phyloP scores from a whole-genome alignment of 345 rosid genomes.

The Pelargonium nanum region DNA sequence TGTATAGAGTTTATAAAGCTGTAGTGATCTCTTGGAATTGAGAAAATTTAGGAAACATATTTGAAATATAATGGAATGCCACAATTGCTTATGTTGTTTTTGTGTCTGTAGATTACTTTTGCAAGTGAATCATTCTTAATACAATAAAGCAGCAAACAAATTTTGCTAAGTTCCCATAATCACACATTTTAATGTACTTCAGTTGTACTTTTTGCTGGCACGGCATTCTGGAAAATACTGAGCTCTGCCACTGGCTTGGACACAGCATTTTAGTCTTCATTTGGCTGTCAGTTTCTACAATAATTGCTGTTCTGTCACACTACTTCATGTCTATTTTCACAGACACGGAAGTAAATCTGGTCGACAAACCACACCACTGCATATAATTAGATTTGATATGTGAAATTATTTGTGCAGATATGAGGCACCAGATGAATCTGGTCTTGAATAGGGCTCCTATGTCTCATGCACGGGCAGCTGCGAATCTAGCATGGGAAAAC shows the following conservation, averaged over 20 bases:
- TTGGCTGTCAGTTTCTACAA: not conserved
- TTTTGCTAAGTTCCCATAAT: not conserved
- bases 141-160: not conserved
- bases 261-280: not conserved
- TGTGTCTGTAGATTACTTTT: too few relatives aligned
- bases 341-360: slow-evolving; percentile 1
- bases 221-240: not conserved
- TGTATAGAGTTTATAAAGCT: too few relatives aligned
- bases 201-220: not conserved
- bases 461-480: slow-evolving; percentile 29
- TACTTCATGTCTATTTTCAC: not conserved
- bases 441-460: slow-evolving; percentile 41
- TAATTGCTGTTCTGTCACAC: not conserved
- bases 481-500: slow-evolving; percentile 35
- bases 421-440: slow-evolving; percentile 47
- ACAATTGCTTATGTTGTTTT: too few relatives aligned
- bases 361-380: not conserved
- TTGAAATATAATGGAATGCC: too few relatives aligned
- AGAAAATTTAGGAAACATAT: too few relatives aligned
- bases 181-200: not conserved
- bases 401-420: slow-evolving; percentile 43
- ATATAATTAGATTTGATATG: slow-evolving; percentile 11
- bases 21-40: too few relatives aligned
- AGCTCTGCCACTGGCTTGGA: not conserved
- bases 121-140: not conserved